Conservation (phyloP, 2,329 filamentous ascomycete species). For the Didymosphaeria variabile region DNA sequence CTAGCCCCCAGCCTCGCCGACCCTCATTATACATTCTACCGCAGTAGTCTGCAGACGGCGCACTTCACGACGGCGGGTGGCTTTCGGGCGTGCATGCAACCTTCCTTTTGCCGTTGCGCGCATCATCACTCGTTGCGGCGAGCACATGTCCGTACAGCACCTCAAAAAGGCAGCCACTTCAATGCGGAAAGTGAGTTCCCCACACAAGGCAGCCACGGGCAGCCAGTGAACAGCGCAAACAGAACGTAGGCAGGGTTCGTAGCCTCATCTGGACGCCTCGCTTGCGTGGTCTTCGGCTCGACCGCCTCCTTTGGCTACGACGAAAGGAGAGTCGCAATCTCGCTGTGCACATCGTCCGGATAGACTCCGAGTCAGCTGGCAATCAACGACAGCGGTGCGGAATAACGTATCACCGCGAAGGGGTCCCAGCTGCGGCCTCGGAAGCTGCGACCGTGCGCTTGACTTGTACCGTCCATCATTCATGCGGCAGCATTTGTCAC, state of each 20-base stretch:
- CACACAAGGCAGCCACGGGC: conserved; percentile 17
- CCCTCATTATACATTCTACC: conserved; percentile 4
- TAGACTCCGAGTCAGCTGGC: not conserved
- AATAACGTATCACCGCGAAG: conserved; percentile 11
- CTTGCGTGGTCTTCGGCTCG: conserved; percentile 3
- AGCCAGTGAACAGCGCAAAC: conserved; percentile 16
- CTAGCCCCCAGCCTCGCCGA: not conserved
- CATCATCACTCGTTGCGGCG: conserved; percentile 19
- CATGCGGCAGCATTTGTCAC: conserved; percentile 15
- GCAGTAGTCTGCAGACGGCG: conserved; percentile 4
- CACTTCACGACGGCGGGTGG: conserved; percentile 22
- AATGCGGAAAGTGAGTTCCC: conserved; percentile 16
- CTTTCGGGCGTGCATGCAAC: conserved; percentile 11
- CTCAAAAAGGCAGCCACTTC: conserved; percentile 15
- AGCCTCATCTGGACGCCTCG: conserved; percentile 14
- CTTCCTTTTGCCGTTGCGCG: conserved; percentile 11
- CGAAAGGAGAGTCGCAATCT: not conserved
- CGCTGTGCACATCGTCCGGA: conserved; percentile 4
- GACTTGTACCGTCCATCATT: conserved; percentile 11
- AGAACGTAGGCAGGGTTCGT: conserved; percentile 16
- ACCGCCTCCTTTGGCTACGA: not conserved
- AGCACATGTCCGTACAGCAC: conserved; percentile 11
- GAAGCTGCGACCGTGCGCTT: conserved; percentile 9
- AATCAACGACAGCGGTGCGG: conserved; percentile 3
- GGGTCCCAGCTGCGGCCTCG: not conserved